Evolutionary conservation across 2,329 filamentous ascomycete species (phyloP).

Genomic region (Gnomoniopsis sp.): DNA sequence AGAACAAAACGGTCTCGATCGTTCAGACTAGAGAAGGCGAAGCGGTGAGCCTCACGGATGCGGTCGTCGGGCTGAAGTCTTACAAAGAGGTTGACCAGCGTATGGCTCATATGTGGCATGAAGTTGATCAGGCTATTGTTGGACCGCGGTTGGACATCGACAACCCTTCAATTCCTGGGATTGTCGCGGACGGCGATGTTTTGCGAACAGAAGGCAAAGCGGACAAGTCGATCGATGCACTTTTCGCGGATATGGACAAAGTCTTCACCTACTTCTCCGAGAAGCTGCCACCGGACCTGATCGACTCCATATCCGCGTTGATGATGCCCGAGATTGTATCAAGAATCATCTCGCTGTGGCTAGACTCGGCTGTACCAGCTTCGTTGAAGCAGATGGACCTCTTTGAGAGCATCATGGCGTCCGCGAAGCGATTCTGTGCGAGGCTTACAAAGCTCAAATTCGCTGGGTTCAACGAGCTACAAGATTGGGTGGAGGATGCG

Average conservation of each 20-base stretch:
- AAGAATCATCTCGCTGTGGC: slow-evolving; percentile 68
- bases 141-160: slow-evolving; percentile 53
- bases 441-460: slow-evolving; percentile 62
- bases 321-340: slow-evolving; percentile 69
- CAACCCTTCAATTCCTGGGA: slow-evolving; percentile 30
- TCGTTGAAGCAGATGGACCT: slow-evolving; percentile 66
- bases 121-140: slow-evolving; percentile 59
- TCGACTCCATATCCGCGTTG: slow-evolving; percentile 60
- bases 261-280: slow-evolving; percentile 50
- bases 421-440: slow-evolving; percentile 61
- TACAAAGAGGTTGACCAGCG: slow-evolving; percentile 61
- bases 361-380: slow-evolving; percentile 72
- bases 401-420: slow-evolving; percentile 69
- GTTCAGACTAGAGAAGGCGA: slow-evolving; percentile 46
- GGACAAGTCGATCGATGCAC: slow-evolving; percentile 42
- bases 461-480: slow-evolving; percentile 59
- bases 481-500: slow-evolving; percentile 76
- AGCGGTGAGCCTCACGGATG: slow-evolving; percentile 51
- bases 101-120: slow-evolving; percentile 59
- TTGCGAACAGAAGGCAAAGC: slow-evolving; percentile 41
- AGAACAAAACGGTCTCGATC: slow-evolving; percentile 54
- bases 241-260: slow-evolving; percentile 52
- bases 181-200: slow-evolving; percentile 40
- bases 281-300: slow-evolving; percentile 50
- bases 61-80: slow-evolving; percentile 52